A percentile compares a stretch with the other conserved stretches of the same genome.
Evolutionary conservation across 352 stramenopile genomes (phyloP).

Genomic region (Pythium plurisporium): DNA sequence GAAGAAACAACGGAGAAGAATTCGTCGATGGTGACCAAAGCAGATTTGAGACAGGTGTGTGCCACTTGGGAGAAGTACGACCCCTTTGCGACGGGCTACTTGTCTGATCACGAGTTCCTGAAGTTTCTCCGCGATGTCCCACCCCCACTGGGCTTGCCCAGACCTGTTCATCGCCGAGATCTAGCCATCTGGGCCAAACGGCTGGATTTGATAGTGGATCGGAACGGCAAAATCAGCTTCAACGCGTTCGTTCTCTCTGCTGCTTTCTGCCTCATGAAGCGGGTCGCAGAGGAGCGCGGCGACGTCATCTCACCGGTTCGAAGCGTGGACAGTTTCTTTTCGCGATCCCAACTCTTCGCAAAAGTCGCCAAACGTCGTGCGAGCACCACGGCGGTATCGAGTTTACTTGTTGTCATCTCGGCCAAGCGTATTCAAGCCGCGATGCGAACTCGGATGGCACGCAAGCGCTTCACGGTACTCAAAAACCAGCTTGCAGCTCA

Average conservation of each 20-base stretch:
- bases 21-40: conserved; percentile 31
- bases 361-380: conserved; percentile 16
- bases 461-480: conserved; percentile 23
- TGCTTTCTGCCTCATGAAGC: conserved; percentile 28
- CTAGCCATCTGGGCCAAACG: conserved; percentile 30
- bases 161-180: conserved; percentile 21
- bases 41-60: conserved; percentile 28
- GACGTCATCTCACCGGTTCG: conserved; percentile 26
- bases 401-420: conserved; percentile 27
- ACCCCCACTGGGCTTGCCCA: conserved; percentile 33
- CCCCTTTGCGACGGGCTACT: conserved; percentile 23
- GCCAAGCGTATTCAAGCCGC: conserved; percentile 36
- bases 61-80: conserved; percentile 37
- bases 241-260: conserved; percentile 35
- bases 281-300: conserved; percentile 24
- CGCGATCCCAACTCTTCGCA: conserved; percentile 24
- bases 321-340: conserved; percentile 25
- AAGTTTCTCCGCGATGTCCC: conserved; percentile 34
- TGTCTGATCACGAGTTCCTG: conserved; percentile 38
- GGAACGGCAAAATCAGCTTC: conserved; percentile 32
- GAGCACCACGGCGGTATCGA: conserved; percentile 16
- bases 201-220: conserved; percentile 27
- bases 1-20: conserved; percentile 48
- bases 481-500: conserved; percentile 14
- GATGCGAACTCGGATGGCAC: conserved; percentile 21